Conservation (phyloP, 257 asterid genomes). For the Ligustrum vulgare region DNA sequence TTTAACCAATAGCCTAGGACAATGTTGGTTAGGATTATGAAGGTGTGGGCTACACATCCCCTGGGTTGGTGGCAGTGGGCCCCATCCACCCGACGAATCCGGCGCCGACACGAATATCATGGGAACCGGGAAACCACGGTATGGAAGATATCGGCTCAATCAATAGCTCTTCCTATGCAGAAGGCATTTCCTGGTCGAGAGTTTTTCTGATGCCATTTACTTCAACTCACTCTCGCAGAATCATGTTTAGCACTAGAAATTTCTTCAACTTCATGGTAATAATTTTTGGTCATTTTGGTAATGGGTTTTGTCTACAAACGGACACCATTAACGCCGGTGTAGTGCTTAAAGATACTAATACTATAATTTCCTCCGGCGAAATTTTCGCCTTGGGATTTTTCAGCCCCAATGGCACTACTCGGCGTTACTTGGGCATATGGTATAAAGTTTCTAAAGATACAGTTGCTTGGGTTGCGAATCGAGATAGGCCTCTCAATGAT, state of each 20-base stretch:
- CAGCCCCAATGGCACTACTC: slow-evolving; percentile 26
- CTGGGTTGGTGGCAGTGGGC: too few relatives aligned
- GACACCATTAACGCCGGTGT: slow-evolving; percentile 30
- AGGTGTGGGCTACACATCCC: too few relatives aligned
- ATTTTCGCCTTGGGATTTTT: slow-evolving; percentile 37
- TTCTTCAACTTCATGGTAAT: background rate
- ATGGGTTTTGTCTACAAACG: slow-evolving; percentile 17
- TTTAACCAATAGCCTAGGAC: too few relatives aligned
- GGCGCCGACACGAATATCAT: too few relatives aligned
- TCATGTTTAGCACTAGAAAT: slow-evolving; percentile 3
- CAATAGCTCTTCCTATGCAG: too few relatives aligned
- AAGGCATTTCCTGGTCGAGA: too few relatives aligned
- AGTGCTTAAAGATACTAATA: slow-evolving; percentile 30
- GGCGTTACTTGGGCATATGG: slow-evolving; percentile 34
- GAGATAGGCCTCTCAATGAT: background rate
- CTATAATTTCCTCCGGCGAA: slow-evolving; percentile 25
- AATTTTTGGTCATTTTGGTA: background rate
- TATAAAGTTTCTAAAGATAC: slow-evolving; percentile 26
- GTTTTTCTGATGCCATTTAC: too few relatives aligned
- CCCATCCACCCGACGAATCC: too few relatives aligned
- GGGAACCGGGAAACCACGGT: too few relatives aligned
- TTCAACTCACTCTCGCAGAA: background rate
- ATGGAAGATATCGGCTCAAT: too few relatives aligned
- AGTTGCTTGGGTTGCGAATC: background rate
- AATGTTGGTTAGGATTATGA: too few relatives aligned